Evolutionary conservation across 2,329 filamentous ascomycete species (phyloP), one percentile per base, ranked within the genome.

Genomic region (Colletotrichum phormii): DNA sequence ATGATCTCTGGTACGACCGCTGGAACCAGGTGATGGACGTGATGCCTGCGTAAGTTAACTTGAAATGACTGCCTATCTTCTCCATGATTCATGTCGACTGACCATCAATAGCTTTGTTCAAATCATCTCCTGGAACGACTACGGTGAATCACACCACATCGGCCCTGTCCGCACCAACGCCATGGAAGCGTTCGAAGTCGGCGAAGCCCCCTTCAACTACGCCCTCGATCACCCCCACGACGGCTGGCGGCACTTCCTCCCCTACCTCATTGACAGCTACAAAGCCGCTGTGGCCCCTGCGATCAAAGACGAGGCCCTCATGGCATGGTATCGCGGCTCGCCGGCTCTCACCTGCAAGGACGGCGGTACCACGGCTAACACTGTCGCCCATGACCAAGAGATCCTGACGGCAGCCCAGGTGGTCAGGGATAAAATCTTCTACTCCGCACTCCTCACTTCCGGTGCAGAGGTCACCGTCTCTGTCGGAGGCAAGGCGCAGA

Each of bases 1-100:
- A 92, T 75, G 83, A 86, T 67, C 79, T 92, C 13, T 93, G 90
- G 89, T 86, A 85, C 73, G 82, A 89, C 66, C 86, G 90, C 9
- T 92, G 90, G 90, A 80, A 84, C 11, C 76, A 84, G 86, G 64
- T 90, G 81, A 82, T 86, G 81, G 22, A 85, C 86, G 22, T 88
- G 89, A 74, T 82, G 85, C 72, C 78, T 89, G 13, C 91, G 89
- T 87, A 84, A 84, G 66, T 81, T 87, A 61, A 85, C 86, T 22
- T 87, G 15, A 9, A 15, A 87, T 79, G 7, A 49, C 18, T 84
- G 4, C 31, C 75, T 86, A 12, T 89, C 83, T 81, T 81, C 81
- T 6, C 82, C 18, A 15, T 5, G 12, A 7, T 5, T 7, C 22
- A 6, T 6, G 1, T 54, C 15, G 9, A 53, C 55, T 7, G 26